Evolutionary conservation across 768 basidiomycete genomes (phyloP).

Genomic region (Chalciporus piperatus): DNA sequence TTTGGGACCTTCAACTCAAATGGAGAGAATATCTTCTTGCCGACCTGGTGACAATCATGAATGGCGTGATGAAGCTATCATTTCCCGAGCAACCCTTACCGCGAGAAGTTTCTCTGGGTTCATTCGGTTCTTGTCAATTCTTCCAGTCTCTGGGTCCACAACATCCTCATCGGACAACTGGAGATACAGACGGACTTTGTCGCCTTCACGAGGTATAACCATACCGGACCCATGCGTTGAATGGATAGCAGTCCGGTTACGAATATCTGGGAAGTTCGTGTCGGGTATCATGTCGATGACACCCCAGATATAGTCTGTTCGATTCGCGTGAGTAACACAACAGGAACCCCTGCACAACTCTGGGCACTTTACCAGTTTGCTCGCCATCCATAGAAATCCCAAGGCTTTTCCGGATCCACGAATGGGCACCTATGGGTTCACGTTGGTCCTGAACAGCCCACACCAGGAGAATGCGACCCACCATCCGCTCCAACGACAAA

Average conservation of each 20-base stretch:
- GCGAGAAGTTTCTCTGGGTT: constrained; percentile 52
- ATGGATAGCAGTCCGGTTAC: constrained; percentile 63
- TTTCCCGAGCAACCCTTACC: constrained; percentile 29
- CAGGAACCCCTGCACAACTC: neutral
- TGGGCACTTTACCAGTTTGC: constrained; percentile 35
- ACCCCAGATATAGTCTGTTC: constrained; percentile 75
- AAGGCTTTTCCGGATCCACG: constrained; percentile 45
- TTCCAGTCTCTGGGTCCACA: constrained; percentile 43
- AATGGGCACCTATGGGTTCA: constrained; percentile 37
- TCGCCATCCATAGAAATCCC: constrained; percentile 48
- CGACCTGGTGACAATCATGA: constrained; percentile 38
- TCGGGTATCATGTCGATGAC: constrained; percentile 69
- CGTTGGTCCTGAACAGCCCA: neutral
- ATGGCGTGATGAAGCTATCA: neutral
- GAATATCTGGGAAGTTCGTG: constrained; percentile 79
- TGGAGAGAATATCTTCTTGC: constrained; percentile 54
- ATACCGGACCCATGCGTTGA: constrained; percentile 67
- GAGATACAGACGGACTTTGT: constrained; percentile 68
- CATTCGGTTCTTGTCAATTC: constrained; percentile 52
- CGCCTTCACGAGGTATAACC: constrained; percentile 70
- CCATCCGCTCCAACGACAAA: constrained; percentile 39
- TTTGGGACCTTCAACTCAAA: constrained; percentile 48
- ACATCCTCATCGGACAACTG: constrained; percentile 55
- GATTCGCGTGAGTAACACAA: neutral
- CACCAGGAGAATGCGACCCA: constrained; percentile 1